Evolutionary conservation across 345 rosid genomes (phyloP).

Genomic region (Brassica juncea): DNA sequence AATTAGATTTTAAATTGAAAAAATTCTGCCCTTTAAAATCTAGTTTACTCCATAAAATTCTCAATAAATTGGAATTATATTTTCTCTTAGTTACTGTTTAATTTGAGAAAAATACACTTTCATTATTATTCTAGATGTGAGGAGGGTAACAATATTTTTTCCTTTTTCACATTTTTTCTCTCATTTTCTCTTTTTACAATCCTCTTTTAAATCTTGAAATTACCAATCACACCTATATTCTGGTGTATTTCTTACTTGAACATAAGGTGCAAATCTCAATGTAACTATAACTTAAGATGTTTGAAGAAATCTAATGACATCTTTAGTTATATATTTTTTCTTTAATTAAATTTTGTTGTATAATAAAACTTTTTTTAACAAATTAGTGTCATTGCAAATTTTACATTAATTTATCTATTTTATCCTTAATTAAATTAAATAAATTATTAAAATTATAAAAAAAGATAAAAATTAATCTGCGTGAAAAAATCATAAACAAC

Average conservation of each 20-base stretch:
- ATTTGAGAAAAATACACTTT: neutral
- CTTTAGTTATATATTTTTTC: neutral
- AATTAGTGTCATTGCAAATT: no score
- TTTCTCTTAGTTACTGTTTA: neutral
- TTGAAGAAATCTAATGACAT: neutral
- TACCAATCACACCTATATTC: neutral
- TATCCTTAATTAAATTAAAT: no score
- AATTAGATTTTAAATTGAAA: no score
- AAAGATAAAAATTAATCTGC: no score
- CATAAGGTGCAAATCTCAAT: neutral
- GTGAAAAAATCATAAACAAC: no score
- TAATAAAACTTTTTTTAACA: no score
- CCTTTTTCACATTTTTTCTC: neutral
- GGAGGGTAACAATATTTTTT: no score
- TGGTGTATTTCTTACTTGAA: neutral
- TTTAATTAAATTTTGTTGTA: neutral
- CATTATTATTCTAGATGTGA: neutral
- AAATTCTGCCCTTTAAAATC: no score
- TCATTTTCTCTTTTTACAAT: no score
- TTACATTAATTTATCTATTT: no score
- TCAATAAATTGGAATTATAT: neutral
- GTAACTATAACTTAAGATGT: neutral
- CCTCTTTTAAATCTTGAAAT: neutral
- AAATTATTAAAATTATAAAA: no score
- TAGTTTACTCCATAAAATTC: neutral